These are phyloP conservation scores for Sphaerulina populicola DNA, from an alignment of 2,329 filamentous ascomycete species.

Conservation along the genomic window DNA sequence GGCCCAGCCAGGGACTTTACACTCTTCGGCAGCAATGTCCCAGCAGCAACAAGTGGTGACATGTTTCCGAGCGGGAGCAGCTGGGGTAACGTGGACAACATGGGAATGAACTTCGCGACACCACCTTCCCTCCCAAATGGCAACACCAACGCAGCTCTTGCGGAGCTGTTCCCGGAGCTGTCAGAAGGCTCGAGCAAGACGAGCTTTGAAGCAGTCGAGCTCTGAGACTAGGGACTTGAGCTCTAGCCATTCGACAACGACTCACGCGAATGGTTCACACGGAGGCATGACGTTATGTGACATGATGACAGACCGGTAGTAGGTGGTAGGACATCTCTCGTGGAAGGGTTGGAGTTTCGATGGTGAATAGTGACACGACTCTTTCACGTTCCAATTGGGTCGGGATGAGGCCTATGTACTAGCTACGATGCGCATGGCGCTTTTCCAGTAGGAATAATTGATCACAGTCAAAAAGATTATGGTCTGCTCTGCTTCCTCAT, in stretches of 20 bases:
- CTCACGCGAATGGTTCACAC: background rate
- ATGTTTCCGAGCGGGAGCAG: constrained; percentile 29
- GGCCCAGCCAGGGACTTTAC: constrained; percentile 50
- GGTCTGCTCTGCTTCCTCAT: background rate
- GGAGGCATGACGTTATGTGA: constrained; percentile 8
- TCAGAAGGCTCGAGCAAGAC: constrained; percentile 5
- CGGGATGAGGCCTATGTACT: background rate
- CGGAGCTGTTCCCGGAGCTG: constrained; percentile 21
- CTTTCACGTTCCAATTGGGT: constrained; percentile 2
- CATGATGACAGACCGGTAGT: constrained; percentile 4
- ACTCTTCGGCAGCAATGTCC: constrained; percentile 42
- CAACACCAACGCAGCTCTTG: constrained; percentile 16
- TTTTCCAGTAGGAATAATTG: background rate
- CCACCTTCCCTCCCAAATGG: constrained; percentile 17
- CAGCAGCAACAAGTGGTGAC: constrained; percentile 18
- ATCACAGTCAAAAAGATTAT: background rate
- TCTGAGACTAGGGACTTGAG: background rate
- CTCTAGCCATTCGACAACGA: background rate
- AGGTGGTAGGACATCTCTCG: constrained; percentile 4
- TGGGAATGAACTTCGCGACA: constrained; percentile 14
- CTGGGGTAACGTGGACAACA: constrained; percentile 34
- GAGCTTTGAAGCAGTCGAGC: background rate
- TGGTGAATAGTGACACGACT: constrained; percentile 2
- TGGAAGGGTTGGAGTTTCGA: background rate
- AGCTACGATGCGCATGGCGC: background rate